Evolutionary conservation across 768 basidiomycete species (phyloP), one percentile per base, ranked within the genome.

Genomic region (Podaxis sp.): DNA sequence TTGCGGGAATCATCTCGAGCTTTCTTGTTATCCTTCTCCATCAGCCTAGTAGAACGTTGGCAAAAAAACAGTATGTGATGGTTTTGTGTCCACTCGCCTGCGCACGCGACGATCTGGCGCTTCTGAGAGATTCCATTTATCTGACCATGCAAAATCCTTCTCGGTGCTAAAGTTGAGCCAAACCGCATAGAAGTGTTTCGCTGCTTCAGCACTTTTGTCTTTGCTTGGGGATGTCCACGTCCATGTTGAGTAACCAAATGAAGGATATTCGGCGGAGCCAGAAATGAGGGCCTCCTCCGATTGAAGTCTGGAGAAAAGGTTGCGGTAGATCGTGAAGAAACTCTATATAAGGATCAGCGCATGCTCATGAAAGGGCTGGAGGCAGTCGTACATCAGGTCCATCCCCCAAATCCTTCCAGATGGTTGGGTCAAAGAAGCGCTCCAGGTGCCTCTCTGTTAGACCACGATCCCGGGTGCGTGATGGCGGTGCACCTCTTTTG

Each of bases 1-100:
- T 85, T 85, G 42, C 90, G 84, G 5, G 90, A 90, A 42, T 94
- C 90, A 30, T 97, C 94, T 13, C 95, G 83, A 2, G 87, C 86
- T 71, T 95, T 95, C 75, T 92, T 93, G 75, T 99, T 99, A 67
- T 98, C 97, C 68, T 88, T 93, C 72, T 99, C 97, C 91, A 99
- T 95, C 52, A 94, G 70, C 68, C 93, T 93, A 57, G 30, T 64
- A 24, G 58, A 19, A 33, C 22, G 36, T 24, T 8, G 66, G 49
- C 61, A 22, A 28, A 22, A 30, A 24, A n/a, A 28, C 13, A 64
- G 19, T 9, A 57, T 8, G 22, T 38, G 8, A 44, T 19, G 28
- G 44, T 56, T 22, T 38, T 44, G 15, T 40, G 11, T 5, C 24
- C 4, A 68, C 79, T 33, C 63, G 90, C 87, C 97, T 84, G 69